Conservation (phyloP, 495 filamentous ascomycete genomes). For the Mytilinidion resinicola region DNA sequence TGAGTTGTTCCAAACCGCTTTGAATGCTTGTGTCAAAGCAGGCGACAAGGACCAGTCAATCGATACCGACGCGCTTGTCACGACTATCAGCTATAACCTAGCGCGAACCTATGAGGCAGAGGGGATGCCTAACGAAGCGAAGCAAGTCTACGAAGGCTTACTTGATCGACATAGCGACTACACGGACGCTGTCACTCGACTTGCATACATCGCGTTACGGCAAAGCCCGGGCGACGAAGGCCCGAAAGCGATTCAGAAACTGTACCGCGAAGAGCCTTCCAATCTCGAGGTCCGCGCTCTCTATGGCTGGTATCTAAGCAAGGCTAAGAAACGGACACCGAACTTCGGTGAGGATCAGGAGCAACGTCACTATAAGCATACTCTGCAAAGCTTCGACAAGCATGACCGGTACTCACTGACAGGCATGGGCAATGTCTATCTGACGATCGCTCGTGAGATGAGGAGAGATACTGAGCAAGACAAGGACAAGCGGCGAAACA, state of each 20-base stretch:
- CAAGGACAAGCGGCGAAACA: constrained; percentile 78
- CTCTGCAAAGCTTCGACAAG: constrained; percentile 87
- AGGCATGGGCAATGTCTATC: constrained; percentile 91
- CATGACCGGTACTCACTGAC: constrained; percentile 92
- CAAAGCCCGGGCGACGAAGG: constrained; percentile 79
- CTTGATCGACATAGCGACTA: constrained; percentile 80
- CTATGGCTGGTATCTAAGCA: constrained; percentile 89
- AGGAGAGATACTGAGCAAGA: constrained; percentile 79
- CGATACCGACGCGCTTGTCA: constrained; percentile 86
- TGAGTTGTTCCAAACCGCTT: constrained; percentile 77
- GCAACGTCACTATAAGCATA: constrained; percentile 91
- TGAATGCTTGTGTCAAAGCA: constrained; percentile 76
- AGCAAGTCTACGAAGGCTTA: constrained; percentile 78
- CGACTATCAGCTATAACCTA: constrained; percentile 91
- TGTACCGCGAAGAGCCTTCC: constrained; percentile 69
- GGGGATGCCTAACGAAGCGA: constrained; percentile 72
- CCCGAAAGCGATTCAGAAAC: constrained; percentile 70
- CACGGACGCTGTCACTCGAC: constrained; percentile 76
- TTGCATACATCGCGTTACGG: constrained; percentile 85
- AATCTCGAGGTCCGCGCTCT: constrained; percentile 88
- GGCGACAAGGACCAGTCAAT: constrained; percentile 54
- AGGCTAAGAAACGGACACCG: constrained; percentile 62
- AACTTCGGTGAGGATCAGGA: constrained; percentile 87
- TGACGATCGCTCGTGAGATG: constrained; percentile 87
- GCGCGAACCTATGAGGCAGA: constrained; percentile 92